Base-by-base conservation (phyloP, 768 basidiomycete genomes). In the Tubosaeta brunneosetosa region DNA sequence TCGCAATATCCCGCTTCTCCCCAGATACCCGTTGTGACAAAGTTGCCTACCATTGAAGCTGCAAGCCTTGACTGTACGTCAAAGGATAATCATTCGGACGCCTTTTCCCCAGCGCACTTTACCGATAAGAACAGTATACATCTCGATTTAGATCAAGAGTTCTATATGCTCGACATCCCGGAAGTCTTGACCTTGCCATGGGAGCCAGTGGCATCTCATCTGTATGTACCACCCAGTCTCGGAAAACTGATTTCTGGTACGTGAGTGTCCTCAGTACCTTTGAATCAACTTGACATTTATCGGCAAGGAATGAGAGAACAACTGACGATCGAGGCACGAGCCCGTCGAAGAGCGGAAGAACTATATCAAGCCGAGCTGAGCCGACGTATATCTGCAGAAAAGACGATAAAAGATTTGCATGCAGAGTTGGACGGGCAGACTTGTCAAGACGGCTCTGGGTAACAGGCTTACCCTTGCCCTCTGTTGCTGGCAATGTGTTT, bases 161-260 rank as follows among this genome's bases (percentile, higher is more conserved):
- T 74, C 47, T 55, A 67, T 34, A 62, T 74, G 63, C 57, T 74
- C 14, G 72, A 67, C 27, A 27, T 68, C 25, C 62, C 65, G 2
- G 73, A 74, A 14, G 54, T 68, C 38, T 61, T 67, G 19, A 50
- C 62, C 14, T 51, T 66, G 16, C 72, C 73, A 6, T 71, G 72
- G 72, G 62, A 66, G n/a, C 57, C 68, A 6, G 54, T 63, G 44
- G 31, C 53, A 25, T 56, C 61, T 14, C 51, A 59, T 33, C 44
- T 73, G 10, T 74, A 71, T 46, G 67, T 74, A 12, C 73, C 73
- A 0, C 69, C 71, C 3, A 57, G 65, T 12, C 57, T 74, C 14
- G 65, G 64, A 36, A 65, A 65, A 46, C 68, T 74, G 31, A 58
- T 74, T 40, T 64, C 68, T 34, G 64, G 73, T 74, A 57, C 44